Base-by-base conservation (phyloP, 805 yeast species). In the Candida wancherniae region DNA sequence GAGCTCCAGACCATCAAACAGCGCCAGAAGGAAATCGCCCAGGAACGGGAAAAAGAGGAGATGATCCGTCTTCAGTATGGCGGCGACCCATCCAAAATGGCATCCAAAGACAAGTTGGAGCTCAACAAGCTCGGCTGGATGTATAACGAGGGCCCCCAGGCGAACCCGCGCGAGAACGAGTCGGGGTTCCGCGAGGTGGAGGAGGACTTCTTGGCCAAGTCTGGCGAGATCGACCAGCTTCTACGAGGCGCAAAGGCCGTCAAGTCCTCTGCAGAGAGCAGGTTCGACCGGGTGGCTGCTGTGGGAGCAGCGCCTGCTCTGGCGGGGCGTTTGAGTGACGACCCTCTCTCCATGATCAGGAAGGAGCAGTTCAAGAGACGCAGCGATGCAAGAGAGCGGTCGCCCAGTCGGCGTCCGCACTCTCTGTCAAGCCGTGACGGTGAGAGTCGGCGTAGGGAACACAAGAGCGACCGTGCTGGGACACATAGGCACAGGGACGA, bases 91-190 rank as follows among this genome's bases (percentile, higher is more conserved):
- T 47, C 57, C 4, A 58, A 47, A 9, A 52, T 38, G 61, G 72
- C 44, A 42, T 51, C 40, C 34, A 36, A 42, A 13, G 66, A 36
- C 49, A 57, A 33, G 59, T 38, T 63, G 18, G 58, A 60, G 38
- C 37, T 65, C 16, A 61, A 69, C 32, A 73, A 80, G 29, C 63
- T 86, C 14, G 81, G 75, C 25, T 88, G 97, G 97, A 90, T 90
- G 94, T 88, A 88, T 50, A 73, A 80, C 9, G 75, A 69, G 14
- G 66, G 75, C 3, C 45, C 50, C 4, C 35, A 51, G 8, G 43
- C 42, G 5, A 47, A 40, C 2, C 43, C 47, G 5, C 50, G 40
- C 6, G 53, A 50, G 19, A 57, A 58, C n/a, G 61, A 55, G 17
- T 63, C 64, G 1, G 65, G 66, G 12, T 55, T 58, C 26, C 51